A percentile compares a stretch with the other conserved stretches of the same genome.
Conservation (phyloP, 1,139 yeast genomes). For the Yamadazyma aaseri region DNA sequence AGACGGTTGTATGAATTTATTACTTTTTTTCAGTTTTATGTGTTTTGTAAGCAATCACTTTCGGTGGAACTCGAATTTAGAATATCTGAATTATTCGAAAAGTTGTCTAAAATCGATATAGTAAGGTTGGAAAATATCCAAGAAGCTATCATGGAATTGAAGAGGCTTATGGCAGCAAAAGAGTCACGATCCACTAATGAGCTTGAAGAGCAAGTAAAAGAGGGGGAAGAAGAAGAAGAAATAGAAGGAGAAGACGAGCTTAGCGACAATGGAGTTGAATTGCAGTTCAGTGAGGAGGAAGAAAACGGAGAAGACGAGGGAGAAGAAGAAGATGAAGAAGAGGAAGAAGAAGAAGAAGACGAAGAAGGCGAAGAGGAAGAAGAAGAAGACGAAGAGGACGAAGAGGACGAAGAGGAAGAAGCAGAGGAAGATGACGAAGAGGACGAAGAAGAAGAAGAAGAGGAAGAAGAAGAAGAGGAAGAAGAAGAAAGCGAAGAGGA, state of each 20-base stretch:
- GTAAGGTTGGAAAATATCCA: slow-evolving; percentile 35
- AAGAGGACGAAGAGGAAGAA: slow-evolving; percentile 1
- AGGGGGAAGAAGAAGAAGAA: slow-evolving; percentile 13
- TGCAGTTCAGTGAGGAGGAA: slow-evolving; percentile 14
- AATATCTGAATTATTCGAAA: slow-evolving; percentile 16
- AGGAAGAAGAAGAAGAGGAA: slow-evolving; percentile 1
- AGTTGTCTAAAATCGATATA: slow-evolving; percentile 18
- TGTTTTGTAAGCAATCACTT: slow-evolving; percentile 65
- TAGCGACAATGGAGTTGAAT: slow-evolving; percentile 14
- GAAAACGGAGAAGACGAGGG: slow-evolving; percentile 22
- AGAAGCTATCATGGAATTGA: slow-evolving; percentile 42
- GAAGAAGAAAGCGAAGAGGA: neutral
- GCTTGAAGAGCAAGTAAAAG: slow-evolving; percentile 8
- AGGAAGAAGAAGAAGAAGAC: slow-evolving; percentile 13
- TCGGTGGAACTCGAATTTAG: slow-evolving; percentile 51
- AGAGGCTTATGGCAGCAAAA: slow-evolving; percentile 18
- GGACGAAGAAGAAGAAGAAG: slow-evolving; percentile 3
- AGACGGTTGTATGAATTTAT: slow-evolving; percentile 45
- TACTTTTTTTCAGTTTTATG: slow-evolving; percentile 71
- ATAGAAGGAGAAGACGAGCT: slow-evolving; percentile 18
- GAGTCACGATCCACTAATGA: neutral
- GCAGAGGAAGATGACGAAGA: slow-evolving; percentile 5
- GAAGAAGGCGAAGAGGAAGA: slow-evolving; percentile 13
- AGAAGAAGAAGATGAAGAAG: slow-evolving; percentile 19
- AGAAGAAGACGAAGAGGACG: slow-evolving; percentile 6